phyloP scores from a whole-genome alignment of 495 filamentous ascomycete genomes.

The Xylaria cubensis region DNA sequence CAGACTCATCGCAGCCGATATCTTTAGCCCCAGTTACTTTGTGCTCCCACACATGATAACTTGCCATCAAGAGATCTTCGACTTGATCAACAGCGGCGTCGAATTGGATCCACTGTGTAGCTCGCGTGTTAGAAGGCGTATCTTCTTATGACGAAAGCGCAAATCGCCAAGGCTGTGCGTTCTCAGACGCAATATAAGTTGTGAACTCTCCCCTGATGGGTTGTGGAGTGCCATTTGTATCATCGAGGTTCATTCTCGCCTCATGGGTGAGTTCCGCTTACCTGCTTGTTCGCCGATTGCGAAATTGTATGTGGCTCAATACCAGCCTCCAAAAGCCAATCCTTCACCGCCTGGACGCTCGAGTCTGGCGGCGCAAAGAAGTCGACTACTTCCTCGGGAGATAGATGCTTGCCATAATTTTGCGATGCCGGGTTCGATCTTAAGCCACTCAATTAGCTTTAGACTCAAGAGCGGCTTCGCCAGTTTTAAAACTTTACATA shows the following conservation, averaged over 20 bases:
- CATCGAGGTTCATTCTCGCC: not conserved
- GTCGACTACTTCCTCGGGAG: conserved; percentile 54
- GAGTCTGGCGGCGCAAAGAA: conserved; percentile 55
- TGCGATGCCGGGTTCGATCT: conserved; percentile 73
- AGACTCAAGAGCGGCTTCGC: not conserved
- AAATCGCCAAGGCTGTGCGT: not conserved
- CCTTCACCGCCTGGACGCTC: conserved; percentile 52
- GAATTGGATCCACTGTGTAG: conserved; percentile 57
- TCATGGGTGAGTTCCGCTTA: conserved; percentile 6
- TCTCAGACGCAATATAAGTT: not conserved
- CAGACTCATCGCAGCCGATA: conserved; percentile 43
- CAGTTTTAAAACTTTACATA: conserved; percentile 33
- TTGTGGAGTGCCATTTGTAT: not conserved
- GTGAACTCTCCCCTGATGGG: not conserved
- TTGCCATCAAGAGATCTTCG: conserved; percentile 60
- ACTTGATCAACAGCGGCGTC: conserved; percentile 59
- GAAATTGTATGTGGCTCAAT: conserved; percentile 56
- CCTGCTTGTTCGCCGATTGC: conserved; percentile 39
- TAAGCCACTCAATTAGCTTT: conserved; percentile 81
- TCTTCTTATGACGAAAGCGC: conserved; percentile 9
- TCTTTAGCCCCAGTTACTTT: conserved; percentile 34
- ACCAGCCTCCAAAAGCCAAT: conserved; percentile 59
- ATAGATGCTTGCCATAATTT: conserved; percentile 61
- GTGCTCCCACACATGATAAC: conserved; percentile 65
- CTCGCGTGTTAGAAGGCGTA: conserved; percentile 40